Conservation (phyloP, 1,284 basidiomycete genomes). For the Kalmanozyma brasiliensis region DNA sequence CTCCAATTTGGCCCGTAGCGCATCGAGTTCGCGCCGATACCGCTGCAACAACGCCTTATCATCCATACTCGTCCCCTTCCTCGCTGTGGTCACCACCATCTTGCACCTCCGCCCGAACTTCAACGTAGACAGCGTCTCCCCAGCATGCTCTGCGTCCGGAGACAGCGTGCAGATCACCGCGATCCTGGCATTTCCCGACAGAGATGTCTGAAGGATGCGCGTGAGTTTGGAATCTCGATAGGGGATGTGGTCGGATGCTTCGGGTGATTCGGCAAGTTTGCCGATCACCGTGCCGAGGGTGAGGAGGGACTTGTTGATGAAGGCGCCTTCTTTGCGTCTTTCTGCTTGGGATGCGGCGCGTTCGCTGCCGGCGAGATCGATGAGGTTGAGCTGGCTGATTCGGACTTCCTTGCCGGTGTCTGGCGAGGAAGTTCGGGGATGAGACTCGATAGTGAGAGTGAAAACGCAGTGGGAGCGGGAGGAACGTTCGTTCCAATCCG, state of each 20-base stretch:
- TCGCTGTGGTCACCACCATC: slow-evolving; percentile 72
- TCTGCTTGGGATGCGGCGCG: slow-evolving; percentile 72
- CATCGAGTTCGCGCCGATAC: slow-evolving; percentile 62
- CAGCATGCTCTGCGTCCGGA: slow-evolving; percentile 70
- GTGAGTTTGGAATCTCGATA: slow-evolving; percentile 73
- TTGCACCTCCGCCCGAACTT: slow-evolving; percentile 73
- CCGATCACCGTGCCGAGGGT: slow-evolving; percentile 73
- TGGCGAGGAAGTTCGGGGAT: slow-evolving; percentile 5
- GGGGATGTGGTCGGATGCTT: slow-evolving; percentile 70
- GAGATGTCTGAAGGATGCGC: slow-evolving; percentile 72
- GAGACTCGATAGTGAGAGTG: slow-evolving; percentile 70
- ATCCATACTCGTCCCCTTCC: slow-evolving; percentile 70
- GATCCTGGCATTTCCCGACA: slow-evolving; percentile 72
- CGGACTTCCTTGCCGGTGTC: slow-evolving; percentile 51
- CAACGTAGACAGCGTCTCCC: slow-evolving; percentile 72
- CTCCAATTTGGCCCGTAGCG: slow-evolving; percentile 54
- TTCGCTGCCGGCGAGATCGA: slow-evolving; percentile 73
- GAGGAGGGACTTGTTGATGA: slow-evolving; percentile 68
- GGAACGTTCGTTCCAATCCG: slow-evolving; percentile 96
- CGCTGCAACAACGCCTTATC: slow-evolving; percentile 64
- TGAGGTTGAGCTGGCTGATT: slow-evolving; percentile 70
- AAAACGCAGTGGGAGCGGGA: slow-evolving; percentile 88
- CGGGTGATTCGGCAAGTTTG: slow-evolving; percentile 70
- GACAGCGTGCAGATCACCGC: slow-evolving; percentile 73
- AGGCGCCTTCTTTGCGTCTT: slow-evolving; percentile 71